These are phyloP conservation scores for Chlamydomonas schloesseri DNA, from an alignment of 139 green algal genomes.

Conservation along the genomic window DNA sequence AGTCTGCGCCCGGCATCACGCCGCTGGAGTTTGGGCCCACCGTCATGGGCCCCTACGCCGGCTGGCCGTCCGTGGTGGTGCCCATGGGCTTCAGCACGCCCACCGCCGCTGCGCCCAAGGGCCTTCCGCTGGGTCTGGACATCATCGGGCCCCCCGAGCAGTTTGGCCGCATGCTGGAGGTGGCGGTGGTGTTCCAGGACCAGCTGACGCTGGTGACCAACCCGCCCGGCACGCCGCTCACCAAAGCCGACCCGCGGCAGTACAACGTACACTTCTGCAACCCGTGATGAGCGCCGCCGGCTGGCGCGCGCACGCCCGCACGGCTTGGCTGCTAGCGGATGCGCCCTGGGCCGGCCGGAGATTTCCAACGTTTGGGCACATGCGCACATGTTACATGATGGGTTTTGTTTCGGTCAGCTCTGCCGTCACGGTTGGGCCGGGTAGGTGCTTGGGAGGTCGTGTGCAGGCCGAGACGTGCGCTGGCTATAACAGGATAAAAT, in stretches of 20 bases:
- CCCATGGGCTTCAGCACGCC: not conserved
- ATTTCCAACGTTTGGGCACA: no score
- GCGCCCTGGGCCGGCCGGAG: no score
- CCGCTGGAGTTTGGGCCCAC: no score
- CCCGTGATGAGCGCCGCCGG: not conserved
- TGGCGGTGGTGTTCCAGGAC: not conserved
- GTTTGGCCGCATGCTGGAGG: not conserved
- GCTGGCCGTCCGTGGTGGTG: not conserved
- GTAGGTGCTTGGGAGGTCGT: no score
- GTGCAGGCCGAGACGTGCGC: no score
- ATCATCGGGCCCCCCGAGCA: not conserved
- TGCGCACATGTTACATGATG: no score
- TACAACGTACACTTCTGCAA: not conserved
- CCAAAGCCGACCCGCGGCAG: not conserved
- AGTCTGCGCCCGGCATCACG: no score
- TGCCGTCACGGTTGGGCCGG: no score
- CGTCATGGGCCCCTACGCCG: not conserved
- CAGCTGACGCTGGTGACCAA: not conserved
- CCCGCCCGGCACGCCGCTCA: not conserved
- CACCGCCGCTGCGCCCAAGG: not conserved
- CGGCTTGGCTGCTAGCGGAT: no score
- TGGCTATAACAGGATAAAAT: no score
- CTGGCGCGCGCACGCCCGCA: no score
- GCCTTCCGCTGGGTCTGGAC: not conserved
- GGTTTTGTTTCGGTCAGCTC: no score